phyloP scores from a whole-genome alignment of 2,329 filamentous ascomycete species.

The Aspergillus costaricaensis region DNA sequence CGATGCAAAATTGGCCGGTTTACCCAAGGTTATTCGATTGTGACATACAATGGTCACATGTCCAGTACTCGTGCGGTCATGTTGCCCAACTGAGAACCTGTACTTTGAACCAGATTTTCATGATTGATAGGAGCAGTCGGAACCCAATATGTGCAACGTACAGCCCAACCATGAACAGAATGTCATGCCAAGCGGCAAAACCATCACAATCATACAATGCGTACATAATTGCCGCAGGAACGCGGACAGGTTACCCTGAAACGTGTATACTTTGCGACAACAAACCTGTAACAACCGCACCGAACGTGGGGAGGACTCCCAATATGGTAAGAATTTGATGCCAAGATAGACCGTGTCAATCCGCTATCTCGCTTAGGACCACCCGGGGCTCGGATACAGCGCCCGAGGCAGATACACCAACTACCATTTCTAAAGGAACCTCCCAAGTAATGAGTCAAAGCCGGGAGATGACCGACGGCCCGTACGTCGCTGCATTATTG shows the following conservation, averaged over 20 bases:
- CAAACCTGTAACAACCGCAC: background rate
- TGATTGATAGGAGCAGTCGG: background rate
- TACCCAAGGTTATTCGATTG: too few relatives aligned
- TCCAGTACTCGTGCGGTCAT: background rate
- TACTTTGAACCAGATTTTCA: too few relatives aligned
- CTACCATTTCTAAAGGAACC: background rate
- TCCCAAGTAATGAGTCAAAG: too few relatives aligned
- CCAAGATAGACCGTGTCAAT: slow-evolving; percentile 61
- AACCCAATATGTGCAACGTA: background rate
- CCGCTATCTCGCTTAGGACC: slow-evolving; percentile 62
- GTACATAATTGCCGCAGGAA: background rate
- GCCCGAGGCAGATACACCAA: background rate
- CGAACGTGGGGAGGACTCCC: slow-evolving; percentile 48
- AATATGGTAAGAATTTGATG: slow-evolving; percentile 49
- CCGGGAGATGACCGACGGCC: background rate
- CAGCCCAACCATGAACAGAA: background rate
- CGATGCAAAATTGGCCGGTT: too few relatives aligned
- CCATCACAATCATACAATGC: background rate
- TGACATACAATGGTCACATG: background rate
- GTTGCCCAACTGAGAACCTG: background rate
- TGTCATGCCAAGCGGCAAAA: background rate
- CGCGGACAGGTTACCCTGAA: background rate
- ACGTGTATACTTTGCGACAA: background rate
- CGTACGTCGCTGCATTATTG: background rate
- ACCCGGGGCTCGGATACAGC: background rate